Evolutionary conservation across 1,284 basidiomycete species (phyloP).

Genomic region (Boletus nobilissimus): DNA sequence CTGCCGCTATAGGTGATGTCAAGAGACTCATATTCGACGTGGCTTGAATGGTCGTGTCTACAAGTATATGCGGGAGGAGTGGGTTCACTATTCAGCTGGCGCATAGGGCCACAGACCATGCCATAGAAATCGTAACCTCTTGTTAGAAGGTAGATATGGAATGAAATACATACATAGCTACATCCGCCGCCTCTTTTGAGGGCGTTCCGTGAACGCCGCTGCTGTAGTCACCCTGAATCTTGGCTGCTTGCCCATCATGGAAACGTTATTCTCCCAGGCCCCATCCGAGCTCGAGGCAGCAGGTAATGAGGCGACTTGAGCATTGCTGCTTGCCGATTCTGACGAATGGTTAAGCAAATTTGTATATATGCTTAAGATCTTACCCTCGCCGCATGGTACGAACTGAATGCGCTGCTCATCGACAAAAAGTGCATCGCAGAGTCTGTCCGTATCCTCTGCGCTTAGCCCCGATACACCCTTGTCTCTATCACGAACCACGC

Average conservation of each 20-base stretch:
- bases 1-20: too few species aligned
- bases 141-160: too few species aligned
- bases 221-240: constrained; percentile 1
- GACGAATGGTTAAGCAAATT: neutral
- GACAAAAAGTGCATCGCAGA: constrained; percentile 16
- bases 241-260: neutral
- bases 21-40: too few species aligned
- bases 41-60: too few species aligned
- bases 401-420: constrained; percentile 12
- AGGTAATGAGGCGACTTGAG: neutral
- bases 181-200: neutral
- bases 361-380: neutral
- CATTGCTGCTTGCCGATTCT: too few species aligned
- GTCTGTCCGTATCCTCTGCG: constrained; percentile 20
- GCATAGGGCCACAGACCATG: too few species aligned
- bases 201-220: neutral
- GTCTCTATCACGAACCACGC: constrained; percentile 10
- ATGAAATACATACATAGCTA: too few species aligned
- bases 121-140: too few species aligned
- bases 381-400: neutral
- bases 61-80: too few species aligned
- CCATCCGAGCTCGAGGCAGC: neutral
- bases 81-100: too few species aligned
- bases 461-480: constrained; percentile 22
- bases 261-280: neutral